Evolutionary conservation across 495 filamentous ascomycete genomes (phyloP).

Genomic region (Trichoderma parareesei): DNA sequence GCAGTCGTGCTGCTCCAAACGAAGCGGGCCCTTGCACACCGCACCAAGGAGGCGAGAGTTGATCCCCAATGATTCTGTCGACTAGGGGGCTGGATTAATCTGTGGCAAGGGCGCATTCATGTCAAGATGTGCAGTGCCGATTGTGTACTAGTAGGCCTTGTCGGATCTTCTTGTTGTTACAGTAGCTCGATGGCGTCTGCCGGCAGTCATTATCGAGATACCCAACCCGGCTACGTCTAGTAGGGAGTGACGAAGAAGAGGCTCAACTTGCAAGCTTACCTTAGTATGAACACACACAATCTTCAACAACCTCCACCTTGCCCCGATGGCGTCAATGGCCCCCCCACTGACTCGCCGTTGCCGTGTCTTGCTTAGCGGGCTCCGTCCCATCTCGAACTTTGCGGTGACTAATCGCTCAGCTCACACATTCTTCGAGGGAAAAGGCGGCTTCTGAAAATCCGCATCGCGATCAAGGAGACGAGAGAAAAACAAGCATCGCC

Average conservation of each 20-base stretch:
- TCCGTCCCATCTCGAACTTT: constrained; percentile 2
- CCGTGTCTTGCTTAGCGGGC: not conserved
- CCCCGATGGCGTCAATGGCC: constrained; percentile 3
- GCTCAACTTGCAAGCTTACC: not conserved
- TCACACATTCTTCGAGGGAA: constrained; percentile 2
- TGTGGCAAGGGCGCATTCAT: no score
- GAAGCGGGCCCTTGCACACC: not conserved
- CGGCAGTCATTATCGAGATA: no score
- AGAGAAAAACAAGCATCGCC: not conserved
- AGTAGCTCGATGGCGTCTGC: no score
- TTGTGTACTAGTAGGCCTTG: no score
- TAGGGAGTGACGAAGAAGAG: not conserved
- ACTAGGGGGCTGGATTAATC: no score
- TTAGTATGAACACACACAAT: not conserved
- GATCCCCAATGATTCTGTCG: not conserved
- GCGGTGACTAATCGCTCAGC: constrained; percentile 4
- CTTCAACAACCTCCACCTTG: not conserved
- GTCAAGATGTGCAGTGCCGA: no score
- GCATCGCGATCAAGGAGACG: not conserved
- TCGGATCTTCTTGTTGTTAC: no score
- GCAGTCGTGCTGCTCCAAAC: not conserved
- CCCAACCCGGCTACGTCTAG: no score
- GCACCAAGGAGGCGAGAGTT: not conserved
- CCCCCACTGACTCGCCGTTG: not conserved
- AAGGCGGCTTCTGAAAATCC: not conserved